These are phyloP conservation scores for Leccinum angustisporum DNA, from an alignment of 1,284 basidiomycete species.

Conservation along the genomic window DNA sequence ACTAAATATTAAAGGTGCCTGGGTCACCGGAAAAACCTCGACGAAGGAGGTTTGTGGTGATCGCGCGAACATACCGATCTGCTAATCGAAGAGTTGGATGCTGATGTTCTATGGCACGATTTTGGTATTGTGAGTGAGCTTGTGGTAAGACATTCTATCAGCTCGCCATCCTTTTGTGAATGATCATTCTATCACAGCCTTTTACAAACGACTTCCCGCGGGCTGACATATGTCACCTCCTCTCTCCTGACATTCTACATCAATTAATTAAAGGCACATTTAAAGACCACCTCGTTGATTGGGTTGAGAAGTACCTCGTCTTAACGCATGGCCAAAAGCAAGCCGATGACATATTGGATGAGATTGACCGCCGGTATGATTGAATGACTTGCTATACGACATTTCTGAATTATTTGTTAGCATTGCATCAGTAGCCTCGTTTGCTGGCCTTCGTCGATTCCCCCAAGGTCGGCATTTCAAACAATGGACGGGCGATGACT, in stretches of 20 bases:
- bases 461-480: neutral
- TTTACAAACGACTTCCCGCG: neutral
- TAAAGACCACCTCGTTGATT: neutral
- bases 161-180: neutral
- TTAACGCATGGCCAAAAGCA: neutral
- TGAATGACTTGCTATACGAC: neutral
- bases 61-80: neutral
- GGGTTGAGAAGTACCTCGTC: neutral
- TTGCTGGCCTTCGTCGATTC: neutral
- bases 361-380: neutral
- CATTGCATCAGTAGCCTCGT: neutral
- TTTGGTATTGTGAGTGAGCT: neutral
- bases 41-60: neutral
- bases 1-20: neutral
- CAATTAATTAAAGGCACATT: neutral
- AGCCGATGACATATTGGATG: neutral
- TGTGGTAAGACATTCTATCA: neutral
- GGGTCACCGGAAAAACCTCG: neutral
- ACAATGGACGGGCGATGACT: slow-evolving; percentile 3
- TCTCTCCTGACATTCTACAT: neutral
- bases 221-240: neutral
- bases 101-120: neutral
- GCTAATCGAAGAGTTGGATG: neutral
- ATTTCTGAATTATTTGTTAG: neutral
- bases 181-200: neutral